phyloP scores from a whole-genome alignment of 78 protist species.

The Dictyostelium firmibasis region DNA sequence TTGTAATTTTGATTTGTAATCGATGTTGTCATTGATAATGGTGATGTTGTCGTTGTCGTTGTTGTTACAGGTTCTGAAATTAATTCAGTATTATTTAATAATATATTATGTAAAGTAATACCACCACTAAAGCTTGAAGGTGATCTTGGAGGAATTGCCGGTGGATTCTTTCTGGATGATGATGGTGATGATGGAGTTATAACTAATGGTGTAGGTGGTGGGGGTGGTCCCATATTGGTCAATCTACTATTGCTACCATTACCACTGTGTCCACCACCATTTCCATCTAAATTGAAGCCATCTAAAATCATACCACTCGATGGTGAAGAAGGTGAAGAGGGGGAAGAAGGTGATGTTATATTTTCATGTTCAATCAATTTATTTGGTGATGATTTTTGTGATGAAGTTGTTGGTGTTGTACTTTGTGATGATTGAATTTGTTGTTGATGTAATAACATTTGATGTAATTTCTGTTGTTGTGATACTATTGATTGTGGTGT shows the following conservation, averaged over 20 bases:
- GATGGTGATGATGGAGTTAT: conserved; percentile 32
- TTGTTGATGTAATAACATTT: not conserved
- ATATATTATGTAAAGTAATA: not conserved
- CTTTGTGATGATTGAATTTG: not conserved
- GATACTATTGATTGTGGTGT: not conserved
- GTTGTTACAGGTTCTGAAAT: not conserved
- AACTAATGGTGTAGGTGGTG: not conserved
- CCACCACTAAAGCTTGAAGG: conserved; percentile 25
- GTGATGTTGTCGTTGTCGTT: not conserved
- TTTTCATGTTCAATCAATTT: not conserved
- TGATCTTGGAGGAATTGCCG: conserved; percentile 63
- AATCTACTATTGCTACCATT: not conserved
- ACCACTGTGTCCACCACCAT: not conserved
- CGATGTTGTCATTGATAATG: not conserved
- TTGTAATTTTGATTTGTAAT: not conserved
- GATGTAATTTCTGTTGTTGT: not conserved
- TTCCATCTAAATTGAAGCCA: not conserved
- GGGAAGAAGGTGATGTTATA: not conserved
- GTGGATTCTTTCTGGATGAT: not conserved
- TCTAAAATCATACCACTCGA: not conserved
- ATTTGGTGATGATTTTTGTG: conserved; percentile 5
- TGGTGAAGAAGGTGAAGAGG: conserved; percentile 17
- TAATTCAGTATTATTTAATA: conserved; percentile 21
- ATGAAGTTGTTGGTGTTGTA: not conserved
- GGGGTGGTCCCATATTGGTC: not conserved